Evolutionary conservation across 345 rosid species (phyloP).

Genomic region (Crucihimalaya himalaica): DNA sequence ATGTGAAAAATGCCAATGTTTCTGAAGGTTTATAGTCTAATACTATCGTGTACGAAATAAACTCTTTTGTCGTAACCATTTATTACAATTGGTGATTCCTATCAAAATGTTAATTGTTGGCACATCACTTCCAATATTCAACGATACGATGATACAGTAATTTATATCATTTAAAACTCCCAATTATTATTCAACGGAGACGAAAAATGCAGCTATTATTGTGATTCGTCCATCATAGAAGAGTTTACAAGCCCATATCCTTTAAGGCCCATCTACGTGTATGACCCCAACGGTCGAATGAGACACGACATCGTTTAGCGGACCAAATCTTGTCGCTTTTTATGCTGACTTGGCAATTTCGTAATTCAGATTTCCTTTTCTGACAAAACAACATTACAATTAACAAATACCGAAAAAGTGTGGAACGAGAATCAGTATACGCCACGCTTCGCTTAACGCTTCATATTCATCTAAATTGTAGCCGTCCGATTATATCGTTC

Average conservation of each 20-base stretch:
- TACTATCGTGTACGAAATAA: conserved; percentile 31
- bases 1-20: conserved; percentile 23
- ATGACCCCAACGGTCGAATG: conserved; percentile 32
- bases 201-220: too few relatives aligned
- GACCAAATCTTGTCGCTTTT: conserved; percentile 33
- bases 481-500: conserved; percentile 9
- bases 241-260: not conserved
- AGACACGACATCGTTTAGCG: conserved; percentile 24
- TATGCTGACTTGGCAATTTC: conserved; percentile 37
- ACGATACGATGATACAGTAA: too few relatives aligned
- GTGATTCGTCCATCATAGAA: not conserved
- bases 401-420: conserved; percentile 33
- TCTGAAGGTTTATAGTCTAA: conserved; percentile 4
- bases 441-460: not conserved
- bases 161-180: not conserved
- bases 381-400: conserved; percentile 27
- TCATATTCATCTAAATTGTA: not conserved
- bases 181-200: not conserved
- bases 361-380: conserved; percentile 35
- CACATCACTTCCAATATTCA: conserved; percentile 14
- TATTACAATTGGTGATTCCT: not conserved
- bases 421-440: conserved; percentile 6
- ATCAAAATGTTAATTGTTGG: not conserved
- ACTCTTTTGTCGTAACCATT: conserved; percentile 13
- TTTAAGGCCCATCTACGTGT: not conserved